Percentiles rank a stretch among this genome's conserved stretches.
phyloP scores from a whole-genome alignment of 345 rosid genomes.

The Aegle marmelos region DNA sequence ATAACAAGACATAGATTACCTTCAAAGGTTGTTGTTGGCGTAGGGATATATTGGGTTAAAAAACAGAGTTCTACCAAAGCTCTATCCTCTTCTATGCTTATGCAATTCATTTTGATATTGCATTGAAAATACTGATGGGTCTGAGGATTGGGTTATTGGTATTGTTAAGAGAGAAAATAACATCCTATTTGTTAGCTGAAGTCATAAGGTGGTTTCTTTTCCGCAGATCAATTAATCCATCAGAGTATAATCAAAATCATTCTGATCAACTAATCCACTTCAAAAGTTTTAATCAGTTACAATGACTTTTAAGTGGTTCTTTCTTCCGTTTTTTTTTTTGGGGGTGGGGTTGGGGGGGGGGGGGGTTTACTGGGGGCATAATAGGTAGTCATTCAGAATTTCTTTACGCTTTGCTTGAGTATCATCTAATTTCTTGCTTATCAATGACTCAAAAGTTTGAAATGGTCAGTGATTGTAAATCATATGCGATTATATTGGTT shows the following conservation, averaged over 20 bases:
- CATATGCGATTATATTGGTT: neutral
- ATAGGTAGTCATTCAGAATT: neutral
- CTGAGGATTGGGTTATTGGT: neutral
- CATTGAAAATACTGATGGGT: neutral
- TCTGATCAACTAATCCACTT: no score
- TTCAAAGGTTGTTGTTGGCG: neutral
- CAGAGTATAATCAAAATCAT: no score
- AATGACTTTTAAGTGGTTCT: neutral
- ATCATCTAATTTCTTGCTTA: neutral
- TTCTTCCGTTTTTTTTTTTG: neutral
- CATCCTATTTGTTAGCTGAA: neutral
- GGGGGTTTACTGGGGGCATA: neutral
- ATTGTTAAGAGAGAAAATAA: neutral
- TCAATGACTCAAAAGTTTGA: neutral
- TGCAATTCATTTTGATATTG: neutral
- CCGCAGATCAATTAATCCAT: neutral
- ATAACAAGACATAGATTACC: neutral
- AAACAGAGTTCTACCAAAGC: neutral
- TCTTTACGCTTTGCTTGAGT: neutral
- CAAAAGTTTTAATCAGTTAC: no score
- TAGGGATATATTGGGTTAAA: neutral
- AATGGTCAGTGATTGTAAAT: no score
- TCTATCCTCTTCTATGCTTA: neutral
- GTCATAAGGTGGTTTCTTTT: neutral
- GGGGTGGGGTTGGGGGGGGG: no score